Conservation (phyloP, 164 flowering plant genomes). For the Liriodendron chinense region DNA sequence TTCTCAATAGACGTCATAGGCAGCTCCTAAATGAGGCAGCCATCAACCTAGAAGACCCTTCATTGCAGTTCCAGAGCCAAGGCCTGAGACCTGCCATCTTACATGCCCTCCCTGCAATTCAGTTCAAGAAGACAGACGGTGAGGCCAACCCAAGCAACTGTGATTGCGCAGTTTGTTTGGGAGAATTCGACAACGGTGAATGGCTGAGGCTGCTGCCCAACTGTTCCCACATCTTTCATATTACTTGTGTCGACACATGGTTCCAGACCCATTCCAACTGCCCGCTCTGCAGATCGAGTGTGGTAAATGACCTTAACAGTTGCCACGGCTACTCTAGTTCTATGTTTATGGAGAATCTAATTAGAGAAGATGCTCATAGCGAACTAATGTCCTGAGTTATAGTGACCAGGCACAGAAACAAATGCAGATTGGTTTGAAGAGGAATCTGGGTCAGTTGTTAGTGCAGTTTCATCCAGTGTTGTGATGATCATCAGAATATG, state of each 20-base stretch:
- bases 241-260: conserved; percentile 45
- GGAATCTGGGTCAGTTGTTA: too few relatives aligned
- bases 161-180: conserved; percentile 40
- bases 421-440: too few relatives aligned
- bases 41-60: conserved; percentile 21
- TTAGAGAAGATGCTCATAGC: conserved; percentile 4
- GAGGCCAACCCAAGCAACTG: conserved; percentile 2
- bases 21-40: conserved; percentile 20
- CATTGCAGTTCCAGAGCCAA: conserved; percentile 30
- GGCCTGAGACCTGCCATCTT: conserved; percentile 26
- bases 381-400: too few relatives aligned
- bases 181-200: conserved; percentile 39
- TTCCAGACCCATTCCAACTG: conserved; percentile 34
- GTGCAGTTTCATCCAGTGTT: too few relatives aligned
- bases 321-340: not conserved
- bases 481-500: too few relatives aligned
- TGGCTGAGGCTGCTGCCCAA: conserved; percentile 30
- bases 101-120: conserved; percentile 32
- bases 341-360: not conserved
- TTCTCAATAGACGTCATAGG: conserved; percentile 5
- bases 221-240: conserved; percentile 36
- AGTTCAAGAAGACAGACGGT: conserved; percentile 31
- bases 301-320: not conserved
- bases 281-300: conserved; percentile 33
- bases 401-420: too few relatives aligned